These are phyloP conservation scores for Grosmannia huntii DNA, from an alignment of 2,329 filamentous ascomycete genomes.

Conservation along the genomic window DNA sequence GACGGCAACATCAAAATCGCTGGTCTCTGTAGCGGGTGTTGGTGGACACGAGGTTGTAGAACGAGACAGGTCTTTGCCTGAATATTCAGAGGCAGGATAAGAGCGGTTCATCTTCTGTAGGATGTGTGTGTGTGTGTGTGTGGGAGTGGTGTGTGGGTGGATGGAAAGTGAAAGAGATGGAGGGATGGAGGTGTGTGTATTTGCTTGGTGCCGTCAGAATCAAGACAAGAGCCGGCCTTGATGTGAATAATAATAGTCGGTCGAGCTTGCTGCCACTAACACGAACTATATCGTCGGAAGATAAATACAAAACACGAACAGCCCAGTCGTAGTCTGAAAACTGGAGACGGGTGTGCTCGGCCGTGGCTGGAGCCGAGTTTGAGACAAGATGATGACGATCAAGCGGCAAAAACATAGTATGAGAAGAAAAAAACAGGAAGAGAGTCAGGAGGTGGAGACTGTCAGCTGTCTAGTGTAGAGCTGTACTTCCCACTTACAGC, in stretches of 20 bases:
- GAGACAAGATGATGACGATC: background rate
- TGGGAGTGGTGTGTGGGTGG: background rate
- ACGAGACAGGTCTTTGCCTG: background rate
- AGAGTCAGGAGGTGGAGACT: background rate
- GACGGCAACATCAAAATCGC: background rate
- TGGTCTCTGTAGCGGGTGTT: background rate
- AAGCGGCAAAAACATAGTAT: background rate
- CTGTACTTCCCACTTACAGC: background rate
- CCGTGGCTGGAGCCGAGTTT: background rate
- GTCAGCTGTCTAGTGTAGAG: background rate
- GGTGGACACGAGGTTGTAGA: background rate
- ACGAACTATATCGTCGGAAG: background rate
- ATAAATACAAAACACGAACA: background rate
- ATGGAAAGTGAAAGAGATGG: background rate
- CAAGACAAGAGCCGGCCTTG: background rate
- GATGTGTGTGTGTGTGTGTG: background rate
- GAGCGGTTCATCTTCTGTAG: background rate
- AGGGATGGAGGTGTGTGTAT: background rate
- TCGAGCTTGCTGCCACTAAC: background rate
- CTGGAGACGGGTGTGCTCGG: background rate
- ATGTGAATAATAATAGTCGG: background rate
- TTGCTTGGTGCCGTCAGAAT: background rate
- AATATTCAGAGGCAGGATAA: conserved; percentile 1
- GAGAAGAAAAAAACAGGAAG: background rate
- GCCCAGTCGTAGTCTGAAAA: background rate